These are phyloP conservation scores for Fusarium odoratissimum DNA, from an alignment of 2,329 filamentous ascomycete genomes.

Conservation along the genomic window DNA sequence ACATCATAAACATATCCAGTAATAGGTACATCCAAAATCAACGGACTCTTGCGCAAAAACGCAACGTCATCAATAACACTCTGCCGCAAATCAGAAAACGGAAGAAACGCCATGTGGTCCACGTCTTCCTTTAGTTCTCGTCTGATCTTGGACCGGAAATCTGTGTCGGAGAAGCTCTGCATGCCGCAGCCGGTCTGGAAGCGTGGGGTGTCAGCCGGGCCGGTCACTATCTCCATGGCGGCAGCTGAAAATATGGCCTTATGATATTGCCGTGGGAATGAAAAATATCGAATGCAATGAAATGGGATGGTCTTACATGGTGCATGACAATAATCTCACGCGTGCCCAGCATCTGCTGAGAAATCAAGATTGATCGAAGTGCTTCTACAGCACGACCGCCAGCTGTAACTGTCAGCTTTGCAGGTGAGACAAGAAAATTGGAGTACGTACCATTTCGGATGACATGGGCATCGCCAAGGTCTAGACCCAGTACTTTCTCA, in stretches of 20 bases:
- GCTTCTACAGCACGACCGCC: constrained; percentile 75
- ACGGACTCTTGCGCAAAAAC: constrained; percentile 68
- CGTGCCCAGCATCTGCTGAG: constrained; percentile 81
- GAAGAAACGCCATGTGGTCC: constrained; percentile 69
- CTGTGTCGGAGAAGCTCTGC: constrained; percentile 73
- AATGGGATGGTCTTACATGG: constrained; percentile 64
- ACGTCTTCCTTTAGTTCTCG: constrained; percentile 67
- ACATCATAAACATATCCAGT: constrained; percentile 85
- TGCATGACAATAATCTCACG: constrained; percentile 80
- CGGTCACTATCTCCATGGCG: constrained; percentile 12
- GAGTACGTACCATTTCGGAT: constrained; percentile 70
- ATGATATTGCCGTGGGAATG: background rate
- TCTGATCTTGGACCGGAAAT: constrained; percentile 66
- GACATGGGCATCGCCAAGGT: constrained; percentile 83
- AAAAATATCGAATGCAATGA: too few species aligned
- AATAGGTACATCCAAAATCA: constrained; percentile 71
- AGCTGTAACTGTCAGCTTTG: constrained; percentile 44
- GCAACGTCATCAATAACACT: constrained; percentile 75
- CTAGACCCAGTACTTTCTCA: constrained; percentile 65
- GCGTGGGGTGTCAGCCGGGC: constrained; percentile 35
- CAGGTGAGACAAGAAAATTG: background rate
- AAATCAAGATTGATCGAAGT: constrained; percentile 80
- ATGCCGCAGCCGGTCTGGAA: constrained; percentile 62
- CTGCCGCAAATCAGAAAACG: constrained; percentile 72
- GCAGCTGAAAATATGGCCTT: background rate